phyloP scores from a whole-genome alignment of 2,329 filamentous ascomycete genomes.

The Didymella keratinophila region DNA sequence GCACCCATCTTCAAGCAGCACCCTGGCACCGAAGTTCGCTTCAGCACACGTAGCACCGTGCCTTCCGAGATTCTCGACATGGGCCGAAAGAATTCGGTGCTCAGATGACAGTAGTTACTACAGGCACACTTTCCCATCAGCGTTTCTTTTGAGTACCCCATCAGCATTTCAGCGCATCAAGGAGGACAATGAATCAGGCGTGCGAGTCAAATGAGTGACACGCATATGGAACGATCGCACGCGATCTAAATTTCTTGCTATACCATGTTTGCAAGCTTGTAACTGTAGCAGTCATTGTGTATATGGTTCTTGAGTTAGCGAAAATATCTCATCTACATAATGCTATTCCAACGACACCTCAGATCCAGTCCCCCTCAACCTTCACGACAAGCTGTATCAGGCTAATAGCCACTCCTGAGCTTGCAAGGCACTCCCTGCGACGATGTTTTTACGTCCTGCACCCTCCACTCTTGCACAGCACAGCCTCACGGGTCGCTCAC shows the following conservation, averaged over 20 bases:
- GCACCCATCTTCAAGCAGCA: slow-evolving; percentile 52
- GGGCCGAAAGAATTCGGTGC: slow-evolving; percentile 33
- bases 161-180: slow-evolving; percentile 19
- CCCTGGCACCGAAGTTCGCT: slow-evolving; percentile 51
- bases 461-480: neutral
- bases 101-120: slow-evolving; percentile 21
- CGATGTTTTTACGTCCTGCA: neutral
- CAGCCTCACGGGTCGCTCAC: neutral
- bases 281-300: slow-evolving; percentile 16
- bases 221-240: slow-evolving; percentile 7
- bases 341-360: slow-evolving; percentile 8
- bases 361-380: no score
- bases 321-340: slow-evolving; percentile 19
- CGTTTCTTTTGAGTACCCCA: slow-evolving; percentile 13
- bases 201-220: neutral
- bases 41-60: slow-evolving; percentile 49
- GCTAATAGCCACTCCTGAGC: no score
- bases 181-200: slow-evolving; percentile 1
- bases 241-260: slow-evolving; percentile 6
- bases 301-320: slow-evolving; percentile 18
- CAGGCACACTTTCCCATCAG: slow-evolving; percentile 3
- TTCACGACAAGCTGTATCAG: neutral
- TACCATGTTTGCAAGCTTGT: slow-evolving; percentile 11
- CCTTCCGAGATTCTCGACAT: slow-evolving; percentile 51
- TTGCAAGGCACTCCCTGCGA: neutral